Percentiles rank a stretch among this genome's conserved stretches.
phyloP scores from a whole-genome alignment of 106 monocot genomes.

The Iris macrosiphon region DNA sequence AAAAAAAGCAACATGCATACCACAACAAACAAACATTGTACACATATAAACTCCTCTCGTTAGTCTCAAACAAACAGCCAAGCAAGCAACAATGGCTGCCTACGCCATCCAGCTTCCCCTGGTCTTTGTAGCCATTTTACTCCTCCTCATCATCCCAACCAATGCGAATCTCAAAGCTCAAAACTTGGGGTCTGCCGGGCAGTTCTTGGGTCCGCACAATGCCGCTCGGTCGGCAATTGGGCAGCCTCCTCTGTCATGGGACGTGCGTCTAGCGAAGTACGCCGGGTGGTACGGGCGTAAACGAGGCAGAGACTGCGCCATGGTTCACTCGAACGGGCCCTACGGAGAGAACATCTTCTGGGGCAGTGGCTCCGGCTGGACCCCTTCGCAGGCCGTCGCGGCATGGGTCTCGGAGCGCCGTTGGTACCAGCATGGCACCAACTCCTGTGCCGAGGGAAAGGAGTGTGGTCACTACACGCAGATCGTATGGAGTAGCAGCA shows the following conservation, averaged over 20 bases:
- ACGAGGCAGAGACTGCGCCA: conserved; percentile 39
- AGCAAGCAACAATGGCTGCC: background rate
- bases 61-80: no score
- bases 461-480: conserved; percentile 68
- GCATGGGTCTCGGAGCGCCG: conserved; percentile 36
- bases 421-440: conserved; percentile 26
- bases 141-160: background rate
- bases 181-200: background rate
- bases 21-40: no score
- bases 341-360: conserved; percentile 79
- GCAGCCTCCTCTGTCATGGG: conserved; percentile 36
- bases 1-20: no score
- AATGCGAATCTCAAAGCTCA: no score
- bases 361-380: conserved; percentile 58
- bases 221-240: conserved; percentile 25
- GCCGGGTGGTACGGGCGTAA: conserved; percentile 30
- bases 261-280: conserved; percentile 35
- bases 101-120: conserved; percentile 1
- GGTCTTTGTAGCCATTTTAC: background rate
- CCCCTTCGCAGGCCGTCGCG: conserved; percentile 34
- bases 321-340: conserved; percentile 49
- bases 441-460: conserved; percentile 24
- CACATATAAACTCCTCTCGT: no score
- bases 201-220: conserved; percentile 47
- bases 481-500: conserved; percentile 43